Percentiles rank a stretch among this genome's conserved stretches.
Evolutionary conservation across 164 flowering plant species (phyloP).

Genomic region (Cinnamomum micranthum): DNA sequence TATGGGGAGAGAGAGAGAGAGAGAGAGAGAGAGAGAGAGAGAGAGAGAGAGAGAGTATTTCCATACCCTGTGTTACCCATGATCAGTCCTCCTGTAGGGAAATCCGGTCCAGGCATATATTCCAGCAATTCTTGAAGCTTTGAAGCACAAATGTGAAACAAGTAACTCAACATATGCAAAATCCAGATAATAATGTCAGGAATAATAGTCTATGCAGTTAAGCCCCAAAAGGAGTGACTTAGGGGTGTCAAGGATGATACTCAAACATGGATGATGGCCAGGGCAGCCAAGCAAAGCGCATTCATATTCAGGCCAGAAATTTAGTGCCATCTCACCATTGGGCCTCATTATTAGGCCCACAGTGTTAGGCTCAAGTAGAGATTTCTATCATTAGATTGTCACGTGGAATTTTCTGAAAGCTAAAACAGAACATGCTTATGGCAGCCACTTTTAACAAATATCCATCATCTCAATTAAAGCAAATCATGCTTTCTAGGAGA

Average conservation of each 20-base stretch:
- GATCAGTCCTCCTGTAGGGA: constrained; percentile 93
- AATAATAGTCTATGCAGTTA: neutral
- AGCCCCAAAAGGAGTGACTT: neutral
- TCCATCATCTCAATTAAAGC: too few species aligned
- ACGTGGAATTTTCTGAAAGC: too few species aligned
- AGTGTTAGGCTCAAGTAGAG: too few species aligned
- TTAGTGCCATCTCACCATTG: neutral
- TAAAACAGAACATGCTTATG: too few species aligned
- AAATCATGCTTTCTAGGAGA: too few species aligned
- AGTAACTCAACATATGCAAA: constrained; percentile 1
- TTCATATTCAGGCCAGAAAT: neutral
- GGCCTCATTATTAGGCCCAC: neutral
- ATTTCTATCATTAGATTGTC: too few species aligned
- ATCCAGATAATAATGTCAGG: neutral
- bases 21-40: neutral
- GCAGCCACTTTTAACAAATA: too few species aligned
- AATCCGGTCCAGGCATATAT: constrained; percentile 99
- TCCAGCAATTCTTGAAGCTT: constrained; percentile 96
- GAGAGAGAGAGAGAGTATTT: neutral
- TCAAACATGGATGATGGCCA: neutral
- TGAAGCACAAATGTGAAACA: neutral
- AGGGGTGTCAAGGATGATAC: neutral
- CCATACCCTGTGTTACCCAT: constrained; percentile 92
- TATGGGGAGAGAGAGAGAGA: neutral
- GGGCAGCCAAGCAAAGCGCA: neutral